Evolutionary conservation across 1,284 basidiomycete species (phyloP).

Genomic region (Cutaneotrichosporon curvatum): DNA sequence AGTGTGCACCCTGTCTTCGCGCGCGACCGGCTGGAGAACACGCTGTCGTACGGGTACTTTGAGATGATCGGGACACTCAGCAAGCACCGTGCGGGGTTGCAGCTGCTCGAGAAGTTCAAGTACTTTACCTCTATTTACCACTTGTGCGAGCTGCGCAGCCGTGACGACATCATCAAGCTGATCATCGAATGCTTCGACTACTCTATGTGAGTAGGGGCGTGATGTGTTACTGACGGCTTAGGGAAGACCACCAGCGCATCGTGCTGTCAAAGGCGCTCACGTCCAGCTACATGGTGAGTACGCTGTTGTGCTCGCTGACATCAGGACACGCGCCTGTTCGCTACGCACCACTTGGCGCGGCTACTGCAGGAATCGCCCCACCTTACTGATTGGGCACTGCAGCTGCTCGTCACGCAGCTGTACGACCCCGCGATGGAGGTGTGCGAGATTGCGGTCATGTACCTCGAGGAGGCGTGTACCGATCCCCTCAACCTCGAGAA

Average conservation of each 20-base stretch:
- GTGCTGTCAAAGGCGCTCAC: conserved; percentile 89
- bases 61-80: conserved; percentile 91
- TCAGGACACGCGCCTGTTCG: conserved; percentile 77
- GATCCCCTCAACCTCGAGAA: conserved; percentile 73
- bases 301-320: conserved; percentile 1
- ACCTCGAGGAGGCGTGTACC: conserved; percentile 83
- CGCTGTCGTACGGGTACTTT: conserved; percentile 85
- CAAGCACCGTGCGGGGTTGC: conserved; percentile 77
- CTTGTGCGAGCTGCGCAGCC: conserved; percentile 76
- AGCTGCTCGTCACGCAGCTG: conserved; percentile 85
- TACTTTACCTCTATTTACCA: conserved; percentile 94
- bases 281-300: conserved; percentile 69
- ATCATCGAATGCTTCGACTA: conserved; percentile 92
- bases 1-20: conserved; percentile 72
- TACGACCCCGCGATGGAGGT: conserved; percentile 89
- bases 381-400: conserved; percentile 71
- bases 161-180: conserved; percentile 84
- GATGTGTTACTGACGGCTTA: neutral
- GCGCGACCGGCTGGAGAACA: conserved; percentile 70
- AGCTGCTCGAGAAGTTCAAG: conserved; percentile 85
- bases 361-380: conserved; percentile 52
- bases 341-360: conserved; percentile 79
- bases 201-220: conserved; percentile 54
- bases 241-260: conserved; percentile 72
- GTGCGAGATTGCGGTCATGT: conserved; percentile 78